phyloP scores from a whole-genome alignment of 495 filamentous ascomycete species.

The Trichocladium antarcticum region DNA sequence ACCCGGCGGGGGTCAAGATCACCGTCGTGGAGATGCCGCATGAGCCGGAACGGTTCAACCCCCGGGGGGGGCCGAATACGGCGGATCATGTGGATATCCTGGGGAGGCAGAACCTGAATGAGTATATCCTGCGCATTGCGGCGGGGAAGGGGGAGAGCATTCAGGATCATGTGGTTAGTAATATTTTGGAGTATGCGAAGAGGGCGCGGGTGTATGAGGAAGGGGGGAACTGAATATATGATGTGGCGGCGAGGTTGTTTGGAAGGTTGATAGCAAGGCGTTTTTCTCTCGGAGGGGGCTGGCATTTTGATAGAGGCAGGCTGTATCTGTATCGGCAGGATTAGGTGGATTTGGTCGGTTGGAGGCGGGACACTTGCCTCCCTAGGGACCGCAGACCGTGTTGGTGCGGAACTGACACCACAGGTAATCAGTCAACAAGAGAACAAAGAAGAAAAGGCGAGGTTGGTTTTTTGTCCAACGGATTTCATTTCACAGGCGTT shows the following conservation, averaged over 20 bases:
- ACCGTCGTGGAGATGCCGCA: slow-evolving; percentile 92
- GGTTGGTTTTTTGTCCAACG: too few species aligned
- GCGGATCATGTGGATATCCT: slow-evolving; percentile 97
- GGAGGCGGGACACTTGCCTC: background rate
- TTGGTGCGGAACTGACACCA: too few species aligned
- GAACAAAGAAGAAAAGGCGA: too few species aligned
- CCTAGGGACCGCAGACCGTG: too few species aligned
- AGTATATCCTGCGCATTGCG: slow-evolving; percentile 76
- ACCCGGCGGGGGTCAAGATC: slow-evolving; percentile 70
- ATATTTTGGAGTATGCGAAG: slow-evolving; percentile 69
- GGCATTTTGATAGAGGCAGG: background rate
- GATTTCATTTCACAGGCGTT: too few species aligned
- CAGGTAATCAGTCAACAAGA: too few species aligned
- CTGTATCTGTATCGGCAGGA: background rate
- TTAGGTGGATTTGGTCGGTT: background rate
- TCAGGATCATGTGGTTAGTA: slow-evolving; percentile 62
- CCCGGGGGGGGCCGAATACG: slow-evolving; percentile 87
- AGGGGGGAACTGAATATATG: slow-evolving; percentile 3
- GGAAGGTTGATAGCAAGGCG: background rate
- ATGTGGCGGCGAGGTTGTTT: background rate
- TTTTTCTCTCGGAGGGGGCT: background rate
- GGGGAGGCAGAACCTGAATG: slow-evolving; percentile 77
- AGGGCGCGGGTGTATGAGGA: slow-evolving; percentile 59
- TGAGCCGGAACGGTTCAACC: slow-evolving; percentile 84
- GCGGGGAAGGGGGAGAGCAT: slow-evolving; percentile 79